Evolutionary conservation across 495 filamentous ascomycete species (phyloP).

Genomic region (Astrothelium subdiscretum): DNA sequence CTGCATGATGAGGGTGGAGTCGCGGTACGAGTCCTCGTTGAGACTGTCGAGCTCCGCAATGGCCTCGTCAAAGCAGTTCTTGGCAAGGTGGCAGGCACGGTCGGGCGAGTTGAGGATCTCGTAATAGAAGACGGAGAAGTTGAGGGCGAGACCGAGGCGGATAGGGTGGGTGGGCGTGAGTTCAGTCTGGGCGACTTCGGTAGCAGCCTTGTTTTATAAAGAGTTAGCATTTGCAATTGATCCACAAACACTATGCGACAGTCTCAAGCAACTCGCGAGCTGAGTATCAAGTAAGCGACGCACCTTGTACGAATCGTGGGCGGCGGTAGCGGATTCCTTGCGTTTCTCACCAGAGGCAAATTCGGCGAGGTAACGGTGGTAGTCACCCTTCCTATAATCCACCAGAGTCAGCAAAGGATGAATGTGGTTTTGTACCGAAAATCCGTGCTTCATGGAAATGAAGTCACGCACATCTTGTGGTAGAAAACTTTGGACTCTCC

Average conservation of each 20-base stretch:
- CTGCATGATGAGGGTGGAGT: constrained; percentile 99
- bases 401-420: constrained; percentile 2
- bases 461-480: constrained; percentile 91
- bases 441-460: background rate
- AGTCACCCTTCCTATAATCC: constrained; percentile 86
- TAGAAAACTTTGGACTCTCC: constrained; percentile 99
- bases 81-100: constrained; percentile 97
- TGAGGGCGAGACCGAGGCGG: constrained; percentile 92
- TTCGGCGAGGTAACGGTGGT: constrained; percentile 98
- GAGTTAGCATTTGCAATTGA: background rate
- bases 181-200: constrained; percentile 95
- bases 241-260: background rate
- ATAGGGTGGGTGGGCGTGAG: constrained; percentile 98
- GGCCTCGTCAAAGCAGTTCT: constrained; percentile 98
- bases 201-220: constrained; percentile 48
- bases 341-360: constrained; percentile 96
- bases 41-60: constrained; percentile 99
- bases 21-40: constrained; percentile 97
- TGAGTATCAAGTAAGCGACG: constrained; percentile 2
- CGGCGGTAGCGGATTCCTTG: constrained; percentile 88
- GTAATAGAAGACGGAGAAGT: constrained; percentile 99
- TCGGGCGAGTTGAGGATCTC: constrained; percentile 99
- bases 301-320: constrained; percentile 94
- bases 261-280: background rate
- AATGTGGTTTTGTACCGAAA: background rate